Percentiles rank a stretch among this genome's conserved stretches.
These are phyloP conservation scores for Adansonia digitata DNA, from an alignment of 345 rosid species.

Conservation along the genomic window DNA sequence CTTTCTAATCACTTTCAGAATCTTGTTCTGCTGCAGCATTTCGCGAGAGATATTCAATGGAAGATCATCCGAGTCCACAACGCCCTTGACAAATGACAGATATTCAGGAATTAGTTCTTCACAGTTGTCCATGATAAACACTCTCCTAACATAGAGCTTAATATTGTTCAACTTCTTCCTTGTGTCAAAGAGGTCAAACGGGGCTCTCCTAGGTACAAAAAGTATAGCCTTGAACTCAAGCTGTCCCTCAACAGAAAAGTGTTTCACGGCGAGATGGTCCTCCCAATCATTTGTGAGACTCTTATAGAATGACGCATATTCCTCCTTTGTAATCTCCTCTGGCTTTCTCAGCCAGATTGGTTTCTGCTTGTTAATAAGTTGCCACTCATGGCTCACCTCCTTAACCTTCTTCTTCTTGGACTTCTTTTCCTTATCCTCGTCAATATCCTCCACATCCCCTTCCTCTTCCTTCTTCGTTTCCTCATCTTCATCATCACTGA, in stretches of 20 bases:
- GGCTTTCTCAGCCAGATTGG: constrained; percentile 43
- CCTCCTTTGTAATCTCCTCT: constrained; percentile 37
- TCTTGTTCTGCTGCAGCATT: constrained; percentile 42
- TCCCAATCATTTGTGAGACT: constrained; percentile 45
- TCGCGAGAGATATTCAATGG: constrained; percentile 42
- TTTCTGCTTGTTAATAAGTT: constrained; percentile 39
- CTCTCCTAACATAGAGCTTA: constrained; percentile 39
- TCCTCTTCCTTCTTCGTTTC: constrained; percentile 36
- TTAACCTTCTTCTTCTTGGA: constrained; percentile 39
- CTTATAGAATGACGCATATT: constrained; percentile 36
- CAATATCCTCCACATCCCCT: constrained; percentile 31
- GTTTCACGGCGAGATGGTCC: constrained; percentile 39
- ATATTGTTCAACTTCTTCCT: constrained; percentile 39
- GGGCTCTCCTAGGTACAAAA: constrained; percentile 37
- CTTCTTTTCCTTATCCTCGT: constrained; percentile 34
- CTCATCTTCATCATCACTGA: constrained; percentile 39
- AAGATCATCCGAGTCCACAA: constrained; percentile 32
- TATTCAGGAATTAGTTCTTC: constrained; percentile 45
- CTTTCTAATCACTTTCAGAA: constrained; percentile 41
- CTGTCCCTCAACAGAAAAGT: constrained; percentile 42
- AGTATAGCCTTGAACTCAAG: constrained; percentile 42
- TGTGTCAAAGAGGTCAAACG: constrained; percentile 37
- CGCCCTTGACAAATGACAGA: constrained; percentile 24
- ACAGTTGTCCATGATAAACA: constrained; percentile 45
- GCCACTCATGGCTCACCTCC: constrained; percentile 39